phyloP scores from a whole-genome alignment of 176 grass and related monocot species.

The Cocos nucifera region DNA sequence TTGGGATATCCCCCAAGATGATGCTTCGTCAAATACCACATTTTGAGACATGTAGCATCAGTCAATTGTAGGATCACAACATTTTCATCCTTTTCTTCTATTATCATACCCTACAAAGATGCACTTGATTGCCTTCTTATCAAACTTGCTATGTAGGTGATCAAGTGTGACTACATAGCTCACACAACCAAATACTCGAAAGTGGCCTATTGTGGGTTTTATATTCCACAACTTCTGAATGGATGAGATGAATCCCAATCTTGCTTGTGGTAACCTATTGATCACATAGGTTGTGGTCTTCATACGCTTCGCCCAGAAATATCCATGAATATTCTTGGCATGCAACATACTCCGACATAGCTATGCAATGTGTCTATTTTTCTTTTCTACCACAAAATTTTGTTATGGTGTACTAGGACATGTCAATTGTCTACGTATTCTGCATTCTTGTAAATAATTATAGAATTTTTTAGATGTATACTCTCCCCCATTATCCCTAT shows the following conservation, averaged over 20 bases:
- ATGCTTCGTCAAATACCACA: not conserved
- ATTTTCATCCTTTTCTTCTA: not conserved
- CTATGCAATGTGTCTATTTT: slow-evolving; percentile 6
- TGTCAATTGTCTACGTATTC: slow-evolving; percentile 5
- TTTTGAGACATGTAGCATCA: not conserved
- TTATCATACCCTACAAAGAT: slow-evolving; percentile 23
- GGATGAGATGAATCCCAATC: slow-evolving; percentile 1
- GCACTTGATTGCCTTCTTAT: slow-evolving; percentile 8
- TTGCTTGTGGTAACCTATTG: slow-evolving; percentile 6
- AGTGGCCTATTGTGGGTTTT: not conserved
- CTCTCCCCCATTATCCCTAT: slow-evolving; percentile 15
- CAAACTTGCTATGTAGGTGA: not conserved
- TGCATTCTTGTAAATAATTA: not conserved
- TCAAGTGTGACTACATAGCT: slow-evolving; percentile 4
- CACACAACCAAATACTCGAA: slow-evolving; percentile 1
- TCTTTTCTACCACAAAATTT: slow-evolving; percentile 7
- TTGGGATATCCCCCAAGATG: not conserved
- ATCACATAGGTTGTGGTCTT: not conserved
- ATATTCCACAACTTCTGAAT: slow-evolving; percentile 14
- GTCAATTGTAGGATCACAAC: slow-evolving; percentile 9
- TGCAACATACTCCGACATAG: slow-evolving; percentile 13
- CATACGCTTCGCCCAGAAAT: slow-evolving; percentile 18
- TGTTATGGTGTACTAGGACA: slow-evolving; percentile 21
- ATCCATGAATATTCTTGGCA: slow-evolving; percentile 4
- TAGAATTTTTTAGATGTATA: slow-evolving; percentile 19